These are phyloP conservation scores for Diospyros lotus DNA, from an alignment of 148 eudicot species.

Conservation along the genomic window DNA sequence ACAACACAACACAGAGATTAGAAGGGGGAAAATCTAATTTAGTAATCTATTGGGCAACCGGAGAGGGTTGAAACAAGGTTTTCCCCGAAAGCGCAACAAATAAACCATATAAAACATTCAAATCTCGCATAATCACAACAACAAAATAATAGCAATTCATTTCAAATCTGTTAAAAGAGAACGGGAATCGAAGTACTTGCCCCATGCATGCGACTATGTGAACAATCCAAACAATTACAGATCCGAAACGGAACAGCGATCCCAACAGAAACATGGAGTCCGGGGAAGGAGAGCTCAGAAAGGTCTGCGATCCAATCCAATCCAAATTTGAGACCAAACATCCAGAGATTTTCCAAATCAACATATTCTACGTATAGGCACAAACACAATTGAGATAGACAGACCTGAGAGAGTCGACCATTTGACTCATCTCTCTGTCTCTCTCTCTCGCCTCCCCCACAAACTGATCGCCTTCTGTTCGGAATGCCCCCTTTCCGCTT, in stretches of 20 bases:
- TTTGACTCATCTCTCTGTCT: background rate
- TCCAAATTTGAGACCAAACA: too few relatives aligned
- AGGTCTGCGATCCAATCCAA: constrained; percentile 9
- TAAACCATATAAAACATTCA: too few relatives aligned
- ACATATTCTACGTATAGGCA: too few relatives aligned
- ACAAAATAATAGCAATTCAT: background rate
- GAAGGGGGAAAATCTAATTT: too few relatives aligned
- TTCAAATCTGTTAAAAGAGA: background rate
- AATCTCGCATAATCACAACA: background rate
- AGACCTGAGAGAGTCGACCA: constrained; percentile 11
- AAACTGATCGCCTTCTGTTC: constrained; percentile 2
- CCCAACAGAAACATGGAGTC: constrained; percentile 32
- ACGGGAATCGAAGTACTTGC: constrained; percentile 24
- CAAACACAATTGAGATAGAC: constrained; percentile 3
- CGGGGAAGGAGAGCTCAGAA: constrained; percentile 15
- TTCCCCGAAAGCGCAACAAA: too few relatives aligned
- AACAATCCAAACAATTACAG: constrained; percentile 22
- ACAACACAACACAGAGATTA: too few relatives aligned
- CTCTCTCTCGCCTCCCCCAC: constrained; percentile 7
- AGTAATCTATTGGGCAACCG: too few relatives aligned
- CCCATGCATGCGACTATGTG: constrained; percentile 37
- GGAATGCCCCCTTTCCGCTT: background rate
- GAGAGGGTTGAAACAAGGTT: too few relatives aligned
- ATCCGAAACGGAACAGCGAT: constrained; percentile 20
- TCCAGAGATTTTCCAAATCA: too few relatives aligned